These are phyloP conservation scores for Wallacemonas sp. DNA, from an alignment of 208 protist genomes.

Conservation along the genomic window DNA sequence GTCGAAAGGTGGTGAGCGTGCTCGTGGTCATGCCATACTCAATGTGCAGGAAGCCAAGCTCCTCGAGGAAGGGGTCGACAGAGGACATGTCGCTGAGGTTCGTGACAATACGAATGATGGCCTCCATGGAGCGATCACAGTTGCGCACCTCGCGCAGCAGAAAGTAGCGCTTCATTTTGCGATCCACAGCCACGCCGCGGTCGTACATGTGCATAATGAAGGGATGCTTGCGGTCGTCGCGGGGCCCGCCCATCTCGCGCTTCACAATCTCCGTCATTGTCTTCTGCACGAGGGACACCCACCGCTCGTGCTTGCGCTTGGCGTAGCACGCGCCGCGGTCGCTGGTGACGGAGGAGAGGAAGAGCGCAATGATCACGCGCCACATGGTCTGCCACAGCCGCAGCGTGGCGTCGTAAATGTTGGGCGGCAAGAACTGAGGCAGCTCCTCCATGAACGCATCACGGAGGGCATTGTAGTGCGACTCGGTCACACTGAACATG, in stretches of 20 bases:
- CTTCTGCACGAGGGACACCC: constrained; percentile 9
- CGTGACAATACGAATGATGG: constrained; percentile 25
- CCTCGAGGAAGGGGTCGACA: constrained; percentile 44
- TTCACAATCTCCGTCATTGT: constrained; percentile 2
- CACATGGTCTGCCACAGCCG: constrained; percentile 24
- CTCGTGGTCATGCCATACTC: constrained; percentile 9
- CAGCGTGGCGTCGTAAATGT: constrained; percentile 13
- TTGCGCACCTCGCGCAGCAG: constrained; percentile 23
- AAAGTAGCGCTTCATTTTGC: constrained; percentile 10
- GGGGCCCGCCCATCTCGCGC: constrained; percentile 19
- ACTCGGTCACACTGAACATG: constrained; percentile 14
- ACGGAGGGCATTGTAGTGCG: constrained; percentile 19
- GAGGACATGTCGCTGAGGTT: constrained; percentile 24
- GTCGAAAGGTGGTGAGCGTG: constrained; percentile 45
- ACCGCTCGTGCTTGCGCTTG: constrained; percentile 13
- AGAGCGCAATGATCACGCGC: constrained; percentile 15
- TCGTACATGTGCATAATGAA: constrained; percentile 32
- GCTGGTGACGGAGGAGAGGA: not conserved
- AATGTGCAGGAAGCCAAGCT: constrained; percentile 30
- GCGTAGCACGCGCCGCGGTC: constrained; percentile 18
- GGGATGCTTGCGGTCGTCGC: constrained; percentile 15
- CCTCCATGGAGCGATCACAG: constrained; percentile 21
- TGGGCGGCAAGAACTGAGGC: not conserved
- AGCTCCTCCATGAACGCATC: constrained; percentile 24
- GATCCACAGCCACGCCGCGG: constrained; percentile 18